A percentile compares a stretch with the other conserved stretches of the same genome.
Conservation (phyloP, 352 stramenopile species). For the Globisporangium okanoganense region DNA sequence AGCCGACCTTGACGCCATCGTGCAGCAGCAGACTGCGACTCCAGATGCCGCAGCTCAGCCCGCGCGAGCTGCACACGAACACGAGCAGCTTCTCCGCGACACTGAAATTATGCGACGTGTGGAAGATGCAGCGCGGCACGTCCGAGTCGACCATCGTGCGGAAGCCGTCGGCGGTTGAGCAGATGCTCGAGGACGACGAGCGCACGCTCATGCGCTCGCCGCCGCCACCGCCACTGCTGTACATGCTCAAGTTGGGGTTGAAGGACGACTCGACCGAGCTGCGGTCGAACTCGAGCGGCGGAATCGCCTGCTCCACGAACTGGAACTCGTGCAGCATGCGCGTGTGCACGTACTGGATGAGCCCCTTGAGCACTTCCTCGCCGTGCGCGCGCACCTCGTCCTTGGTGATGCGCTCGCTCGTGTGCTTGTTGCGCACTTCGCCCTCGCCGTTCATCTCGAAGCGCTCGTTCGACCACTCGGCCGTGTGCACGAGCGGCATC, state of each 20-base stretch:
- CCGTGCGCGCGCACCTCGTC: conserved; percentile 63
- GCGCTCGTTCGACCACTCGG: conserved; percentile 48
- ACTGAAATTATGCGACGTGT: conserved; percentile 73
- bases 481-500: conserved; percentile 36
- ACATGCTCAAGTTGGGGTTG: conserved; percentile 31
- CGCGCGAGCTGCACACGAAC: conserved; percentile 78
- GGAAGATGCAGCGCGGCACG: conserved; percentile 77
- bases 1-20: conserved; percentile 85
- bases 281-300: conserved; percentile 58
- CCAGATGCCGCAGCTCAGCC: conserved; percentile 85
- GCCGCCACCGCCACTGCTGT: conserved; percentile 21
- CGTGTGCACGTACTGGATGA: conserved; percentile 75
- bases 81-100: conserved; percentile 76
- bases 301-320: conserved; percentile 80
- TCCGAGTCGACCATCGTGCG: conserved; percentile 81
- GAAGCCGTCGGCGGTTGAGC: conserved; percentile 76
- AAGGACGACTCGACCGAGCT: conserved; percentile 44
- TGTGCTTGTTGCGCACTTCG: conserved; percentile 46
- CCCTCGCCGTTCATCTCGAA: conserved; percentile 60
- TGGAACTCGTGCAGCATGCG: conserved; percentile 78
- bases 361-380: conserved; percentile 58
- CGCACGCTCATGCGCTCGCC: conserved; percentile 24
- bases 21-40: conserved; percentile 79
- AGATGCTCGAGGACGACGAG: conserved; percentile 77
- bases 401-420: conserved; percentile 56